Evolutionary conservation across 345 rosid species (phyloP).

Genomic region (Alliaria petiolata): DNA sequence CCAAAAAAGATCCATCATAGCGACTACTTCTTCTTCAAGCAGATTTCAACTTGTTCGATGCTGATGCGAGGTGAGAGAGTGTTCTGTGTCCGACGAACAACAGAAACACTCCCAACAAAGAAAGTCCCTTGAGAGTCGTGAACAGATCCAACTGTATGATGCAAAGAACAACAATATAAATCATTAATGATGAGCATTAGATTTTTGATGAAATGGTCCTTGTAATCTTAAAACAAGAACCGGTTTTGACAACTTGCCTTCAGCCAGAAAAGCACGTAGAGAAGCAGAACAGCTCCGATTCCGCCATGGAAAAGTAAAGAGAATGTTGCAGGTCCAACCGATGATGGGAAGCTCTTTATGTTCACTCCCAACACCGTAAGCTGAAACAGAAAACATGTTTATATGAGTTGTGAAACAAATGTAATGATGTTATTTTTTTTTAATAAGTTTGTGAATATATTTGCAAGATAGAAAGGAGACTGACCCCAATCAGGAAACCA

Average conservation of each 20-base stretch:
- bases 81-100: slow-evolving; percentile 82
- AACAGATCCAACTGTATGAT: slow-evolving; percentile 84
- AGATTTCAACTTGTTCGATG: slow-evolving; percentile 84
- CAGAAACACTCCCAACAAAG: slow-evolving; percentile 76
- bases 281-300: slow-evolving; percentile 77
- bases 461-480: slow-evolving; percentile 31
- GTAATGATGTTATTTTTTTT: not conserved
- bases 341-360: slow-evolving; percentile 80
- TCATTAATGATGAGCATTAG: not conserved
- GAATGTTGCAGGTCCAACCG: slow-evolving; percentile 56
- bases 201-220: not conserved
- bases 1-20: not conserved
- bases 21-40: slow-evolving; percentile 31
- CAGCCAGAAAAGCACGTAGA: slow-evolving; percentile 89
- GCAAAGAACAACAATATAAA: not conserved
- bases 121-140: slow-evolving; percentile 73
- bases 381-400: slow-evolving; percentile 38
- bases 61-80: slow-evolving; percentile 75
- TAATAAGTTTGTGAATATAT: too few relatives aligned
- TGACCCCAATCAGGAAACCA: slow-evolving; percentile 87
- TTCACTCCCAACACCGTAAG: slow-evolving; percentile 69
- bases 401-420: not conserved
- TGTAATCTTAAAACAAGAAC: not conserved
- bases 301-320: slow-evolving; percentile 82
- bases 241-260: slow-evolving; percentile 48